Evolutionary conservation across 169 alveolate species (phyloP).

Genomic region (Theileria parva): DNA sequence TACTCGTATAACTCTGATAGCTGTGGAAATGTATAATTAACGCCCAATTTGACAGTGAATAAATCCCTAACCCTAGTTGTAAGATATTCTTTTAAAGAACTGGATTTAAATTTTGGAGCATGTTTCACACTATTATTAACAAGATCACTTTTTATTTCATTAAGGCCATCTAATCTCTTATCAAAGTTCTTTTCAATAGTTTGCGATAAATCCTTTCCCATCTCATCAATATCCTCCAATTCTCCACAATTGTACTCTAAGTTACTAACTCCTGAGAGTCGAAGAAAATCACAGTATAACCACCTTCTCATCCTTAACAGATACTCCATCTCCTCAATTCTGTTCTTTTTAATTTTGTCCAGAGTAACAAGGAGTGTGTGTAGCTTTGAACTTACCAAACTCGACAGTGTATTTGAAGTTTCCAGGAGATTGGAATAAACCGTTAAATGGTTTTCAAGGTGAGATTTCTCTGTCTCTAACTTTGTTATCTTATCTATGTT

Average conservation of each 20-base stretch:
- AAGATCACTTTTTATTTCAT: background rate
- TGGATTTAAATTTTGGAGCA: background rate
- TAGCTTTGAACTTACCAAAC: slow-evolving; percentile 21
- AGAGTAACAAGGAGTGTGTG: background rate
- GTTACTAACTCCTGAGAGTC: slow-evolving; percentile 25
- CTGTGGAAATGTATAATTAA: background rate
- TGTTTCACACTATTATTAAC: background rate
- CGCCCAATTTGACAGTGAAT: background rate
- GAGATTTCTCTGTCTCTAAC: background rate
- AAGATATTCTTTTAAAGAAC: background rate
- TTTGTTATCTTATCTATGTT: slow-evolving; percentile 14
- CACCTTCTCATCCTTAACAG: slow-evolving; percentile 29
- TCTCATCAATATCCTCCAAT: slow-evolving; percentile 60
- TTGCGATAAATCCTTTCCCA: slow-evolving; percentile 29
- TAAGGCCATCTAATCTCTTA: slow-evolving; percentile 1
- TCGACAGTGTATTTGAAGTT: slow-evolving; percentile 32
- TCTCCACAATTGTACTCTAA: slow-evolving; percentile 56
- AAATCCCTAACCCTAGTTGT: background rate
- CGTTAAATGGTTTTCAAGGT: background rate
- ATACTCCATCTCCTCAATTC: slow-evolving; percentile 31
- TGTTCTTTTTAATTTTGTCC: background rate
- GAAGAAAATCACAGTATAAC: slow-evolving; percentile 50
- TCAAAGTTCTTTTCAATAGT: slow-evolving; percentile 3
- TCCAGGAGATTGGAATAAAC: slow-evolving; percentile 8
- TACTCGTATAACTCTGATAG: slow-evolving; percentile 18